Evolutionary conservation across 345 rosid genomes (phyloP).

Genomic region (Lagerstroemia speciosa): DNA sequence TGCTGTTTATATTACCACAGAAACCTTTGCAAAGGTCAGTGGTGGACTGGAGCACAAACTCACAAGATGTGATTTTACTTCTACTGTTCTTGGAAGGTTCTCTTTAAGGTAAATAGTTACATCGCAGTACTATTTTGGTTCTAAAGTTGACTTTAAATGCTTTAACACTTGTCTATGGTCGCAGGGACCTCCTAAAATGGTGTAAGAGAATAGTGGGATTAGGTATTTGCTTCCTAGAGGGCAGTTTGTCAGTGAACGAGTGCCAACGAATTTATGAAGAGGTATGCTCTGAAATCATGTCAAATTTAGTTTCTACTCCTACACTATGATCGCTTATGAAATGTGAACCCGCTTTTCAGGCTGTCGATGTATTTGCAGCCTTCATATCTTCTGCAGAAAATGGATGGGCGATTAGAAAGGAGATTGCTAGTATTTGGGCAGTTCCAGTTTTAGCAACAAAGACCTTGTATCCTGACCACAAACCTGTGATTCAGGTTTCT

Average conservation of each 20-base stretch:
- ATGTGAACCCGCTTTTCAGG: slow-evolving; percentile 33
- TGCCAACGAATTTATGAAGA: slow-evolving; percentile 55
- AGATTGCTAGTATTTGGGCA: slow-evolving; percentile 55
- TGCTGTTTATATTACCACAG: slow-evolving; percentile 22
- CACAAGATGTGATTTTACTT: slow-evolving; percentile 25
- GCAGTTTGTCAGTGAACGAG: slow-evolving; percentile 39
- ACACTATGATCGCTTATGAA: slow-evolving; percentile 1
- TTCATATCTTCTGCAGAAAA: slow-evolving; percentile 43
- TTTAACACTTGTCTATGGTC: slow-evolving; percentile 7
- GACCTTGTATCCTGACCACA: slow-evolving; percentile 33
- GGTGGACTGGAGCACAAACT: slow-evolving; percentile 24
- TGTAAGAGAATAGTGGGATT: slow-evolving; percentile 65
- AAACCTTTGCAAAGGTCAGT: slow-evolving; percentile 51
- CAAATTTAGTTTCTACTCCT: neutral
- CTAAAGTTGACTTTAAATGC: neutral
- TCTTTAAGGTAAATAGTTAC: slow-evolving; percentile 47
- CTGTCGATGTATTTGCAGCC: slow-evolving; percentile 69
- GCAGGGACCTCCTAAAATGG: slow-evolving; percentile 94
- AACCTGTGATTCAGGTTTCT: slow-evolving; percentile 73
- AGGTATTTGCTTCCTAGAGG: slow-evolving; percentile 11
- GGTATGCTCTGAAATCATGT: slow-evolving; percentile 28
- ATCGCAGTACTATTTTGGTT: neutral
- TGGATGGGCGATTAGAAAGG: slow-evolving; percentile 39
- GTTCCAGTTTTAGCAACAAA: slow-evolving; percentile 37
- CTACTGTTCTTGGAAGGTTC: slow-evolving; percentile 42